Conservation (phyloP, 306 rosid genomes). For the Cicer yamashitae region DNA sequence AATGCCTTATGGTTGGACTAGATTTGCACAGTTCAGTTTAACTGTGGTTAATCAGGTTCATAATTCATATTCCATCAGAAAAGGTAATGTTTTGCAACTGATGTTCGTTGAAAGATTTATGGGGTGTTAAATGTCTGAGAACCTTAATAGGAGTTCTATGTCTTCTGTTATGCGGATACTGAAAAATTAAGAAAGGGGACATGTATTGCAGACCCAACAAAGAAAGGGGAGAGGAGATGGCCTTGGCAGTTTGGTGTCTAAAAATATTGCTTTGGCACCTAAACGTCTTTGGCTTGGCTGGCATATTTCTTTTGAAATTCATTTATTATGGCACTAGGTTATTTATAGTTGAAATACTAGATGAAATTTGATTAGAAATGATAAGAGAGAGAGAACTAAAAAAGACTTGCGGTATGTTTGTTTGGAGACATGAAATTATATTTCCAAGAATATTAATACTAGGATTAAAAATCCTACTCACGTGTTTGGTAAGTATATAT, state of each 20-base stretch:
- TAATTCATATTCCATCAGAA: conserved; percentile 64
- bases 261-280: conserved; percentile 6
- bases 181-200: conserved; percentile 22
- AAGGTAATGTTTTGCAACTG: conserved; percentile 54
- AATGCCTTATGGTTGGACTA: conserved; percentile 82
- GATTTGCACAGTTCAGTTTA: conserved; percentile 73
- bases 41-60: conserved; percentile 71
- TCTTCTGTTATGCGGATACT: neutral
- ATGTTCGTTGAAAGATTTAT: neutral
- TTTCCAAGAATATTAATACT: too few species aligned
- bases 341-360: neutral
- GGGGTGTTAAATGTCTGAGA: neutral
- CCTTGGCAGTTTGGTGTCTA: conserved; percentile 19
- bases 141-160: neutral
- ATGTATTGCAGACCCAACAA: neutral
- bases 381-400: neutral
- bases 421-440: too few species aligned
- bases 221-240: neutral
- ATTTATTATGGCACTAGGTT: conserved; percentile 6
- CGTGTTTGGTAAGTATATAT: too few species aligned
- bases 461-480: too few species aligned
- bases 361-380: neutral
- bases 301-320: conserved; percentile 8
- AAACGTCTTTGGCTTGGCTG: neutral
- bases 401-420: too few species aligned